Evolutionary conservation across 495 filamentous ascomycete genomes (phyloP).

Genomic region (Xylaria venustula): DNA sequence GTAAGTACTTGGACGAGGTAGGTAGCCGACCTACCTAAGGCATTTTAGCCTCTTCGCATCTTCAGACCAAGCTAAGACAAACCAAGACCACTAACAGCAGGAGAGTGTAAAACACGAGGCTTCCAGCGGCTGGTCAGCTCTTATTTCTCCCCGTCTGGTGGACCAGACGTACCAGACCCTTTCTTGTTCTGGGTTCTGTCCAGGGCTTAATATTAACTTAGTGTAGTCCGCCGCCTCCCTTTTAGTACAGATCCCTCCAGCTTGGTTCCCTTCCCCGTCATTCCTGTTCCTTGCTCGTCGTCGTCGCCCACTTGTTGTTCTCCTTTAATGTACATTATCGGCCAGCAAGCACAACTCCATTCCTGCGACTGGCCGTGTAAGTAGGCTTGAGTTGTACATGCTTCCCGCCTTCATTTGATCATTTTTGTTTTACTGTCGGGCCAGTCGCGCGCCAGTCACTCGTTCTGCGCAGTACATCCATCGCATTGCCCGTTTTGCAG

Average conservation of each 20-base stretch:
- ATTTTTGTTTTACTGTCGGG: neutral
- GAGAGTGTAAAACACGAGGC: conserved; percentile 8
- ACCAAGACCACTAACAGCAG: neutral
- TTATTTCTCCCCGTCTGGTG: neutral
- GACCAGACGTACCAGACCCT: too few species aligned
- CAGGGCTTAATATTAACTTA: neutral
- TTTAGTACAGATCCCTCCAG: neutral
- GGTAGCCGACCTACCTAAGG: neutral
- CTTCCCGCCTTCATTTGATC: neutral
- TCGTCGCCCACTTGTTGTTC: neutral
- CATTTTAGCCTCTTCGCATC: conserved; percentile 4
- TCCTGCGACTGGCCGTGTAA: conserved; percentile 4
- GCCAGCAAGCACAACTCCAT: neutral
- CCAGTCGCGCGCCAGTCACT: conserved; percentile 9
- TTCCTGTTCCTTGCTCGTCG: neutral
- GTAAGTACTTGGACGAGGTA: too few species aligned
- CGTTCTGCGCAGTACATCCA: conserved; percentile 1
- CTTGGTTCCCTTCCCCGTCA: neutral
- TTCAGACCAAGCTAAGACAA: neutral
- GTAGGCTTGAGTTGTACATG: conserved; percentile 1
- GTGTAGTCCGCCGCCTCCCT: neutral
- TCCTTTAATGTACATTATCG: neutral
- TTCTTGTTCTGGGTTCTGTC: neutral
- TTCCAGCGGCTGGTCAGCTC: conserved; percentile 11
- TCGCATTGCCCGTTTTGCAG: neutral